Conservation (phyloP, 1,139 yeast species). For the Groenewaldozyma sp. region DNA sequence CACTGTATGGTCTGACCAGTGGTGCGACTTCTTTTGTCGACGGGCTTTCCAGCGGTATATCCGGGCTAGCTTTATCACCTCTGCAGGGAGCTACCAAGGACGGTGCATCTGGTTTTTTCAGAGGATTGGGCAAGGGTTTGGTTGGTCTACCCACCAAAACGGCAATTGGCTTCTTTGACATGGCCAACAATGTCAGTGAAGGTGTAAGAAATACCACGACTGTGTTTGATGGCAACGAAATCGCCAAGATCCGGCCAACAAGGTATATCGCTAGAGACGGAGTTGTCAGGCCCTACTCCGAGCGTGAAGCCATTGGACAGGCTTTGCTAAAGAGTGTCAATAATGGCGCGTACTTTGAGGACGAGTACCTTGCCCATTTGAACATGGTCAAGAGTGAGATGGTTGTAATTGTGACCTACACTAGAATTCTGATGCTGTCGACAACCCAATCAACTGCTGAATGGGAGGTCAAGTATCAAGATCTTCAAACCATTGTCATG, state of each 20-base stretch:
- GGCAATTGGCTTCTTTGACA: conserved; percentile 87
- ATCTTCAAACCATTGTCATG: conserved; percentile 58
- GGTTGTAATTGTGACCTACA: conserved; percentile 68
- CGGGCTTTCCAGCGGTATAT: conserved; percentile 76
- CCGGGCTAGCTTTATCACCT: conserved; percentile 88
- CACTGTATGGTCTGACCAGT: conserved; percentile 73
- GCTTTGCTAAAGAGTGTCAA: conserved; percentile 78
- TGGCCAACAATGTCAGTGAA: conserved; percentile 88
- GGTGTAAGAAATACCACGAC: conserved; percentile 92
- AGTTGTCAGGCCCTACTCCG: conserved; percentile 64
- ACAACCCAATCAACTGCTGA: conserved; percentile 50
- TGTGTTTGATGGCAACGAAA: conserved; percentile 71
- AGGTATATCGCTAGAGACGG: conserved; percentile 63
- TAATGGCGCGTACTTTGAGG: conserved; percentile 67
- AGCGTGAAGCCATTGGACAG: conserved; percentile 88
- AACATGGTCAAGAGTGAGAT: conserved; percentile 65
- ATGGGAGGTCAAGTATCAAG: conserved; percentile 59
- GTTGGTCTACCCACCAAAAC: conserved; percentile 95
- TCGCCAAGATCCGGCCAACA: conserved; percentile 77
- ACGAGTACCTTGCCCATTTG: conserved; percentile 77
- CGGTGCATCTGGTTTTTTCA: conserved; percentile 87
- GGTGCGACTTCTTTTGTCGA: conserved; percentile 89
- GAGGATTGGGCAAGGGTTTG: conserved; percentile 89
- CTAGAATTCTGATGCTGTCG: conserved; percentile 58
- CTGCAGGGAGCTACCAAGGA: conserved; percentile 76